A percentile compares a stretch with the other conserved stretches of the same genome.
Conservation (phyloP, 331 rosid species). For the Quercus phellos region DNA sequence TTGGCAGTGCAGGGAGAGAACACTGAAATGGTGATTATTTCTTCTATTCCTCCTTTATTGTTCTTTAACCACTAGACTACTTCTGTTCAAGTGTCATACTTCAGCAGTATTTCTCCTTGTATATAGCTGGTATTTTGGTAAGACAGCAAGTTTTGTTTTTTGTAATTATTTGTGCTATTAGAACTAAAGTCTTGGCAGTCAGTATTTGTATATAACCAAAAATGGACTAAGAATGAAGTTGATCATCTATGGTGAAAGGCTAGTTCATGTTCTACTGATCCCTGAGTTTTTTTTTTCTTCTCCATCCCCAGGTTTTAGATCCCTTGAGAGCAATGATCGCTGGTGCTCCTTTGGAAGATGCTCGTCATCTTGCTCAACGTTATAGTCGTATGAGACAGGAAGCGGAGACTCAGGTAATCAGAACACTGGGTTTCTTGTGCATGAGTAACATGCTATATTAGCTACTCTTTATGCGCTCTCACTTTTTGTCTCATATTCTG, state of each 20-base stretch:
- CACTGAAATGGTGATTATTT: background rate
- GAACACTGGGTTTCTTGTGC: background rate
- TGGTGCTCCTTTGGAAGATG: slow-evolving; percentile 94
- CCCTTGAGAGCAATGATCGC: slow-evolving; percentile 84
- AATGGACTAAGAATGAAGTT: background rate
- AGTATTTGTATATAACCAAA: background rate
- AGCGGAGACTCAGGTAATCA: slow-evolving; percentile 70
- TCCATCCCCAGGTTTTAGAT: slow-evolving; percentile 65
- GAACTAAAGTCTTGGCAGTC: background rate
- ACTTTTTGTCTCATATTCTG: slow-evolving; percentile 8
- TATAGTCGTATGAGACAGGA: slow-evolving; percentile 97
- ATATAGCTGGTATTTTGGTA: background rate
- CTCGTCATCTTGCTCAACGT: slow-evolving; percentile 96
- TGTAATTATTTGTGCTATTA: background rate
- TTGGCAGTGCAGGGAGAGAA: background rate
- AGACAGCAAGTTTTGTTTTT: background rate
- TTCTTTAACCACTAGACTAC: background rate
- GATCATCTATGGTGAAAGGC: background rate
- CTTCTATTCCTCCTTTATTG: background rate
- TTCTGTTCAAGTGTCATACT: background rate
- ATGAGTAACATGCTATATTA: background rate
- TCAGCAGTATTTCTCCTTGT: too few relatives aligned
- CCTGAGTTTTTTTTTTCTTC: background rate
- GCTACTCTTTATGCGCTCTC: slow-evolving; percentile 4
- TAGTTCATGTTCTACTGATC: slow-evolving; percentile 6